These are phyloP conservation scores for Neostapfia colusana DNA, from an alignment of 176 grass and related monocot genomes.

Conservation along the genomic window DNA sequence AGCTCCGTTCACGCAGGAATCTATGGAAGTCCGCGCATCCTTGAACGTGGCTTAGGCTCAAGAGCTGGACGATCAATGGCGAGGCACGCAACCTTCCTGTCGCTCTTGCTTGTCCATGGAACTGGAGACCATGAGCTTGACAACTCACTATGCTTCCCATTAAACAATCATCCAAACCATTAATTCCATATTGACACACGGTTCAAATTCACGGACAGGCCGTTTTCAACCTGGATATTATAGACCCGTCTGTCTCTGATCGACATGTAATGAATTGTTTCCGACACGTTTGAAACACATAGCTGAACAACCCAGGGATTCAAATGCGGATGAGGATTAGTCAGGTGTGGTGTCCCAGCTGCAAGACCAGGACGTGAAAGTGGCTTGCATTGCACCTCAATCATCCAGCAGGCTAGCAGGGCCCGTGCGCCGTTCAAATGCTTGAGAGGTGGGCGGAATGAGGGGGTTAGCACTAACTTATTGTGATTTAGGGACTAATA, in stretches of 20 bases:
- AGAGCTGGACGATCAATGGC: too few species aligned
- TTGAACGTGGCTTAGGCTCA: too few species aligned
- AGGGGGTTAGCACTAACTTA: slow-evolving; percentile 1
- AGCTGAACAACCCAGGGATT: slow-evolving; percentile 17
- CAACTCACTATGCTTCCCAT: neutral
- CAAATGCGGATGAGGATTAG: neutral
- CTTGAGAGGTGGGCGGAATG: neutral
- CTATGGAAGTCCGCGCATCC: too few species aligned
- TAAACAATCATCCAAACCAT: neutral
- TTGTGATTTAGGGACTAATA: neutral
- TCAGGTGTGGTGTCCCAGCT: neutral
- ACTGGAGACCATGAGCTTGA: neutral
- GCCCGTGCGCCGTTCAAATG: neutral
- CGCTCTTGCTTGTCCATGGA: too few species aligned
- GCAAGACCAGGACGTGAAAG: slow-evolving; percentile 26
- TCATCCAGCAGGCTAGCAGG: slow-evolving; percentile 12
- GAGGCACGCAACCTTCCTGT: too few species aligned
- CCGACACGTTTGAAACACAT: slow-evolving; percentile 2
- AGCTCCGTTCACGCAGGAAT: too few species aligned
- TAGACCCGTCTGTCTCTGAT: neutral
- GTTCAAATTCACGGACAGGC: neutral
- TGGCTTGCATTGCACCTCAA: slow-evolving; percentile 18
- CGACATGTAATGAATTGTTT: neutral
- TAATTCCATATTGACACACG: neutral
- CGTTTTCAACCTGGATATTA: neutral